Conservation (phyloP, 1,284 basidiomycete genomes). For the Grifola frondosa region DNA sequence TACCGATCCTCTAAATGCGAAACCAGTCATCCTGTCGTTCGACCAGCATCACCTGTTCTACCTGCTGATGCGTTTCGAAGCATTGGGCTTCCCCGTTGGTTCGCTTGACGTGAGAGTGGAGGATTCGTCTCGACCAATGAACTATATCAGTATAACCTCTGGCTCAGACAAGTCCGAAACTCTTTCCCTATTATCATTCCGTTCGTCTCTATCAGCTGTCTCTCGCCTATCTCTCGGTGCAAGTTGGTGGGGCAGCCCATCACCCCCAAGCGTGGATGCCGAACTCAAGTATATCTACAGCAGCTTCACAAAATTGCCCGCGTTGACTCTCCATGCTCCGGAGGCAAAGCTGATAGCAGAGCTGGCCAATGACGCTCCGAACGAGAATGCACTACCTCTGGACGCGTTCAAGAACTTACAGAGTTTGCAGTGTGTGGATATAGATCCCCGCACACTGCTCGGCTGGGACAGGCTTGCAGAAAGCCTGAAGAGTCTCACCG, state of each 20-base stretch:
- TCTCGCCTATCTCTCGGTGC: constrained; percentile 71
- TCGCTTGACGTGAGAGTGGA: constrained; percentile 79
- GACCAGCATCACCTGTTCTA: constrained; percentile 88
- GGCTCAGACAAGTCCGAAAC: constrained; percentile 68
- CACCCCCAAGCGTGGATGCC: constrained; percentile 59
- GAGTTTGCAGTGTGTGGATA: constrained; percentile 70
- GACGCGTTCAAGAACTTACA: constrained; percentile 83
- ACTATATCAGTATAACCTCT: constrained; percentile 62
- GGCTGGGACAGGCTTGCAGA: constrained; percentile 84
- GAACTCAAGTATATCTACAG: constrained; percentile 87
- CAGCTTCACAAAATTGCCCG: constrained; percentile 84
- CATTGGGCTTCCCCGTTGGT: constrained; percentile 70
- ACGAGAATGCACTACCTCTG: constrained; percentile 75
- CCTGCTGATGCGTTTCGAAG: constrained; percentile 84
- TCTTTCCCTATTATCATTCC: constrained; percentile 76
- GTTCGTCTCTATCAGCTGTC: constrained; percentile 76
- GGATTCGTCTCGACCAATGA: constrained; percentile 71
- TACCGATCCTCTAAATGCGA: constrained; percentile 36
- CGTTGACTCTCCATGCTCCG: constrained; percentile 63
- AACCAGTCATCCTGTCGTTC: constrained; percentile 64
- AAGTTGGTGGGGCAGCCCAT: constrained; percentile 66
- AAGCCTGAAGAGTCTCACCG: constrained; percentile 69
- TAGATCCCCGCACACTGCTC: constrained; percentile 81
- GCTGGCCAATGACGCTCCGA: constrained; percentile 70
- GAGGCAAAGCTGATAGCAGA: constrained; percentile 68